phyloP scores from a whole-genome alignment of 2,329 filamentous ascomycete species.

The Cytospora piceae region DNA sequence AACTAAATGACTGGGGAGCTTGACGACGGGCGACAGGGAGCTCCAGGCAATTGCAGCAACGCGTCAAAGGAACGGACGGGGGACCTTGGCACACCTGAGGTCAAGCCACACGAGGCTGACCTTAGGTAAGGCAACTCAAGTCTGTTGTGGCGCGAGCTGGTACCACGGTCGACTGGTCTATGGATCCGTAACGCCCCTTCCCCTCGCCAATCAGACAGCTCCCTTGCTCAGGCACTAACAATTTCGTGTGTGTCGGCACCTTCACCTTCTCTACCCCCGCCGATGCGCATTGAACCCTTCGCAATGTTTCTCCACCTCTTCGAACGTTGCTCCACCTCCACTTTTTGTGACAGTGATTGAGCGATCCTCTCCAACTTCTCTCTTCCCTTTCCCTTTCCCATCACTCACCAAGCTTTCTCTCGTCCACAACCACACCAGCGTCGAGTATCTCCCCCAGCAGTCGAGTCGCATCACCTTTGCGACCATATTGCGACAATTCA shows the following conservation, averaged over 20 bases:
- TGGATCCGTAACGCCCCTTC: too few relatives aligned
- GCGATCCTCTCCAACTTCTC: constrained; percentile 22
- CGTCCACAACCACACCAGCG: constrained; percentile 9
- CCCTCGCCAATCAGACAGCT: not conserved
- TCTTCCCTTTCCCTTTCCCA: not conserved
- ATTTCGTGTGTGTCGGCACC: too few relatives aligned
- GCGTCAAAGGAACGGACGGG: constrained; percentile 32
- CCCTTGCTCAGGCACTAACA: not conserved
- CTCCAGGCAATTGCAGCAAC: constrained; percentile 49
- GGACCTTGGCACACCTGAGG: not conserved
- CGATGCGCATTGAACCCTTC: constrained; percentile 10
- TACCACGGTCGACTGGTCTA: too few relatives aligned
- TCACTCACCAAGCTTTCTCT: not conserved
- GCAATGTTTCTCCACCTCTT: constrained; percentile 11
- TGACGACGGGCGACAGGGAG: constrained; percentile 35
- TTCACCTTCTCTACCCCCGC: not conserved
- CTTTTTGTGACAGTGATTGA: constrained; percentile 16
- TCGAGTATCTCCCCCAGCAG: constrained; percentile 6
- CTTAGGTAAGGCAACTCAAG: not conserved
- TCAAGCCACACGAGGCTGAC: constrained; percentile 3
- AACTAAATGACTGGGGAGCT: constrained; percentile 26
- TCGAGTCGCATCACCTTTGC: constrained; percentile 27
- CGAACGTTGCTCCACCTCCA: constrained; percentile 26
- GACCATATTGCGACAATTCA: constrained; percentile 9
- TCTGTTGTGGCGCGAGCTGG: not conserved